A percentile compares a stretch with the other conserved stretches of the same genome.
Conservation (phyloP, 2,329 filamentous ascomycete species). For the Stagonosporopsis vannaccii region DNA sequence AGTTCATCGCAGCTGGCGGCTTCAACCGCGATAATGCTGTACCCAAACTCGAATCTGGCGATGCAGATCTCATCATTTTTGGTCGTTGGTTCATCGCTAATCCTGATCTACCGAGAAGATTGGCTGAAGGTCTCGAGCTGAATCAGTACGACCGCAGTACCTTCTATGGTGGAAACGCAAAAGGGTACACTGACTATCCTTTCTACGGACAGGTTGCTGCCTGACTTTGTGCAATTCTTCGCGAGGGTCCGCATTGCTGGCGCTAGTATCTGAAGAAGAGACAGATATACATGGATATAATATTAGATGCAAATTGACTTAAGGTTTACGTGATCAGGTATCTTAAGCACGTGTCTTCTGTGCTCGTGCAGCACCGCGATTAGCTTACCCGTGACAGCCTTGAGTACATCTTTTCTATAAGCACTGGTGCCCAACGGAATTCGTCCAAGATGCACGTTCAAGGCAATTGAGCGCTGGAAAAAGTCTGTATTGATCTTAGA, state of each 20-base stretch:
- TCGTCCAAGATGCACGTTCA: too few relatives aligned
- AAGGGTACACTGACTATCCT: constrained; percentile 53
- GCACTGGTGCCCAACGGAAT: too few relatives aligned
- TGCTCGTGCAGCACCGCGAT: too few relatives aligned
- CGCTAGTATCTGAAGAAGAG: background rate
- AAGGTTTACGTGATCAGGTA: too few relatives aligned
- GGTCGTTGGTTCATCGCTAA: constrained; percentile 57
- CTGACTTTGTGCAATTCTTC: constrained; percentile 11
- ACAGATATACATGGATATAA: background rate
- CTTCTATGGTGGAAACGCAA: constrained; percentile 54
- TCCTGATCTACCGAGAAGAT: constrained; percentile 54
- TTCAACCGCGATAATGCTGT: constrained; percentile 61
- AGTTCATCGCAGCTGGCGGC: constrained; percentile 64
- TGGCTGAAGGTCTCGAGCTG: constrained; percentile 51
- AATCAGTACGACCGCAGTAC: constrained; percentile 53
- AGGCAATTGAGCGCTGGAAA: too few relatives aligned
- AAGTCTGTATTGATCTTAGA: too few relatives aligned
- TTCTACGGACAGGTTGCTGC: constrained; percentile 37
- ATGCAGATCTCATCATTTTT: constrained; percentile 52
- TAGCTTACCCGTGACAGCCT: too few relatives aligned
- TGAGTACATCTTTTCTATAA: too few relatives aligned
- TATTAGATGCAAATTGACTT: background rate
- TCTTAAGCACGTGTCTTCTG: too few relatives aligned
- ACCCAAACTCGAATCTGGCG: constrained; percentile 56
- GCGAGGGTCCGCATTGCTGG: constrained; percentile 3